These are phyloP conservation scores for Coemansia furcata DNA, from an alignment of 192 early-diverging fungal species.

Conservation along the genomic window DNA sequence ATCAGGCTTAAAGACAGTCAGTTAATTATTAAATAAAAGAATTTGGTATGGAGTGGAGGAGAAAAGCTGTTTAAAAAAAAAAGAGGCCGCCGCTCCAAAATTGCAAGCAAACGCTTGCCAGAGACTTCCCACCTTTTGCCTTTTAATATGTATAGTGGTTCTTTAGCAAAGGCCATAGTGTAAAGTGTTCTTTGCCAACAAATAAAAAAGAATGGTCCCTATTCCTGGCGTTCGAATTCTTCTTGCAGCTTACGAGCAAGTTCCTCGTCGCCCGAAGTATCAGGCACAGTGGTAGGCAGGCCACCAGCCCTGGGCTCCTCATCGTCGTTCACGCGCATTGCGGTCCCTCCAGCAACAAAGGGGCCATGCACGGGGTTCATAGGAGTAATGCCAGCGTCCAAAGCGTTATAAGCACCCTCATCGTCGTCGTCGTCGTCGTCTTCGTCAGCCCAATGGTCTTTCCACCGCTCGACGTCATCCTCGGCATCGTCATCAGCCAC, in stretches of 20 bases:
- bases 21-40: too few relatives aligned
- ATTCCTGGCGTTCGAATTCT: constrained; percentile 38
- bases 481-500: constrained; percentile 20
- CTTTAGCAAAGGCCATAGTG: too few relatives aligned
- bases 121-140: too few relatives aligned
- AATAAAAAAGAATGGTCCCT: not conserved
- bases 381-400: not conserved
- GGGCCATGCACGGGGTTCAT: not conserved
- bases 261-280: constrained; percentile 46
- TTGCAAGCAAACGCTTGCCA: too few relatives aligned
- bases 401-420: constrained; percentile 5
- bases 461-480: constrained; percentile 46
- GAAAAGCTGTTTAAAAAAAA: too few relatives aligned
- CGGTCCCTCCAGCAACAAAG: not conserved
- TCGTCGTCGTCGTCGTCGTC: constrained; percentile 10
- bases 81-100: too few relatives aligned
- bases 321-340: not conserved
- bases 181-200: not conserved
- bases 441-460: constrained; percentile 39
- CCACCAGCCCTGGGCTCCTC: not conserved
- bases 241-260: constrained; percentile 42
- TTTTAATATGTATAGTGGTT: too few relatives aligned
- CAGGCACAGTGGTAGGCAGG: constrained; percentile 8
- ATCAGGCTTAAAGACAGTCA: too few relatives aligned
- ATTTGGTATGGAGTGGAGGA: not conserved